phyloP scores from a whole-genome alignment of 2,329 filamentous ascomycete genomes.

The Aspergillus latus region DNA sequence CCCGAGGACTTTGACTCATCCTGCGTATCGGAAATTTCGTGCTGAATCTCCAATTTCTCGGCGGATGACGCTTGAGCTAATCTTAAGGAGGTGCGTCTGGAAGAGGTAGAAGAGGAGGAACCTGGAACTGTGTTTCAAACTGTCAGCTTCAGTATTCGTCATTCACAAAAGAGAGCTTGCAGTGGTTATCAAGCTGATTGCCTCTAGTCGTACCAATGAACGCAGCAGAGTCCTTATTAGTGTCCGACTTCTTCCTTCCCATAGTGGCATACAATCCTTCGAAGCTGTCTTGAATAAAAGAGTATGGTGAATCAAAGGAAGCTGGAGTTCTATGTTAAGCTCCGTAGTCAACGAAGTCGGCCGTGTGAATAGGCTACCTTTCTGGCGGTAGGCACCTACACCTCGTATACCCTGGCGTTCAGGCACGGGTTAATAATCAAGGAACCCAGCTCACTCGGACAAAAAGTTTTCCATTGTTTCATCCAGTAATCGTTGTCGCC shows the following conservation, averaged over 20 bases:
- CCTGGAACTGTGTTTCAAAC: slow-evolving; percentile 3
- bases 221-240: background rate
- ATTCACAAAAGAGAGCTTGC: background rate
- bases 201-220: background rate
- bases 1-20: background rate
- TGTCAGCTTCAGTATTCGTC: background rate
- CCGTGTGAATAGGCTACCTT: no score
- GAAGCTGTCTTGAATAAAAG: background rate
- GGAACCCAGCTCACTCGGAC: slow-evolving; percentile 7
- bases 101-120: slow-evolving; percentile 2
- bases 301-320: background rate
- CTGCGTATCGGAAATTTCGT: slow-evolving; percentile 6
- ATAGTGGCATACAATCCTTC: background rate
- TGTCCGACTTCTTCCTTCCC: slow-evolving; percentile 1
- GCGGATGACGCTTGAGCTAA: slow-evolving; percentile 19
- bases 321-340: no score
- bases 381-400: background rate
- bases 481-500: slow-evolving; percentile 6
- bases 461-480: slow-evolving; percentile 14
- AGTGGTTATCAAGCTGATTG: background rate
- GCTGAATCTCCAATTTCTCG: slow-evolving; percentile 11
- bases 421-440: slow-evolving; percentile 13
- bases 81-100: slow-evolving; percentile 28
- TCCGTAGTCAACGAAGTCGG: no score
- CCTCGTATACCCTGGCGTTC: background rate